Evolutionary conservation across 1,284 basidiomycete genomes (phyloP).

Genomic region (Ustilago shanxiensis): DNA sequence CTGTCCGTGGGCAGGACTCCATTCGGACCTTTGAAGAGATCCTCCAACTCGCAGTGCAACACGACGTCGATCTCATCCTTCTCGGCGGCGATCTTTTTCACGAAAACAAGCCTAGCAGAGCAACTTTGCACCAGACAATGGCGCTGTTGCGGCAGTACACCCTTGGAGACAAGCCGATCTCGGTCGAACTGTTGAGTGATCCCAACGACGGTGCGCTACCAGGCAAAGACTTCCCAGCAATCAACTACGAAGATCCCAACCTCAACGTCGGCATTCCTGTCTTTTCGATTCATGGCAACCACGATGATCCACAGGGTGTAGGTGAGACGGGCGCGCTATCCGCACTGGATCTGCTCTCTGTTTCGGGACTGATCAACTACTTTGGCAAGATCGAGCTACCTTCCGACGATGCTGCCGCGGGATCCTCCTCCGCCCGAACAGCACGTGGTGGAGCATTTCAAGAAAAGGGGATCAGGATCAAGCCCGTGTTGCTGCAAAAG

Average conservation of each 20-base stretch:
- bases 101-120: constrained; percentile 93
- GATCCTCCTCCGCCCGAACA: constrained; percentile 49
- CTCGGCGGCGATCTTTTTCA: constrained; percentile 97
- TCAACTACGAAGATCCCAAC: constrained; percentile 98
- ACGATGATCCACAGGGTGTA: constrained; percentile 97
- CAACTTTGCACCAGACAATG: constrained; percentile 80
- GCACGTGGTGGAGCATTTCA: constrained; percentile 74
- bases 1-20: constrained; percentile 91
- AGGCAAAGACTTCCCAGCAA: constrained; percentile 79
- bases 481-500: constrained; percentile 89
- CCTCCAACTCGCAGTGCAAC: constrained; percentile 86
- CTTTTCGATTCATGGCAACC: constrained; percentile 99
- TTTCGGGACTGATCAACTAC: constrained; percentile 93
- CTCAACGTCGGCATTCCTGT: constrained; percentile 94
- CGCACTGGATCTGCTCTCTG: constrained; percentile 92
- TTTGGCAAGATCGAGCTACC: constrained; percentile 84
- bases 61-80: constrained; percentile 76
- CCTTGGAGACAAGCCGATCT: constrained; percentile 85
- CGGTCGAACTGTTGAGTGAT: constrained; percentile 90
- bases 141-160: constrained; percentile 91
- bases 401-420: constrained; percentile 40
- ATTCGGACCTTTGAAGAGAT: constrained; percentile 96
- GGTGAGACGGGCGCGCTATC: constrained; percentile 88
- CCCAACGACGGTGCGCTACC: constrained; percentile 78
- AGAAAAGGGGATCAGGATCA: constrained; percentile 84